These are phyloP conservation scores for Globisporangium nagaii DNA, from an alignment of 352 stramenopile species.

Conservation along the genomic window DNA sequence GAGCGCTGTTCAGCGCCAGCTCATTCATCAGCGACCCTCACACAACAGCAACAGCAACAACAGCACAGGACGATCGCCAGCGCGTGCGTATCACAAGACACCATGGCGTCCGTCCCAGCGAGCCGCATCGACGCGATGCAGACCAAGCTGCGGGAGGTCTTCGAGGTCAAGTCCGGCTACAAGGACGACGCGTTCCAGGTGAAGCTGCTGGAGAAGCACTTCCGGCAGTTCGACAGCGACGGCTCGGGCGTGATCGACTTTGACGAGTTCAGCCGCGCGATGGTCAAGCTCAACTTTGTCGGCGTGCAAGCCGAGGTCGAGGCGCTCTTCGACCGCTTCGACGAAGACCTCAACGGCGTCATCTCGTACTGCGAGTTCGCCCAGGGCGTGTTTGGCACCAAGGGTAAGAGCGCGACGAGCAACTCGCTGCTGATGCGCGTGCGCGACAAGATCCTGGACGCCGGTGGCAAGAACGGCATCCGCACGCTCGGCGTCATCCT, in stretches of 20 bases:
- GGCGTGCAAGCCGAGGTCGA: constrained; percentile 82
- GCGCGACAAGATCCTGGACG: constrained; percentile 46
- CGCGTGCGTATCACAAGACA: neutral
- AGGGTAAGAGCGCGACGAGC: neutral
- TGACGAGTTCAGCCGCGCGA: constrained; percentile 84
- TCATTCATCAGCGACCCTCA: too few relatives aligned
- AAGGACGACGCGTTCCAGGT: constrained; percentile 45
- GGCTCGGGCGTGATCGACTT: constrained; percentile 72
- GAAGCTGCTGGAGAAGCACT: constrained; percentile 58
- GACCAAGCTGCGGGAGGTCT: constrained; percentile 46
- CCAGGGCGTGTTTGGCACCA: constrained; percentile 33
- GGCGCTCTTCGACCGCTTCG: constrained; percentile 86
- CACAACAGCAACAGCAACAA: constrained; percentile 20
- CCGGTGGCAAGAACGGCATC: constrained; percentile 69
- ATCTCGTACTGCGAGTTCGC: constrained; percentile 80
- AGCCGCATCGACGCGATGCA: constrained; percentile 47
- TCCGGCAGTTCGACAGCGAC: constrained; percentile 74
- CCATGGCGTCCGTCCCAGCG: constrained; percentile 9
- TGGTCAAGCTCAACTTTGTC: constrained; percentile 86
- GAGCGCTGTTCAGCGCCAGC: constrained; percentile 13
- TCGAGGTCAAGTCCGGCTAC: constrained; percentile 74
- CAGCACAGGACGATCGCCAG: neutral
- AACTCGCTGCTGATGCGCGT: constrained; percentile 38
- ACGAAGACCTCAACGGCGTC: constrained; percentile 72
- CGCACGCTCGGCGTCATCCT: constrained; percentile 63